Evolutionary conservation across 2,329 filamentous ascomycete genomes (phyloP), one percentile per base, ranked within the genome.

Genomic region (Hypomyces perniciosus): DNA sequence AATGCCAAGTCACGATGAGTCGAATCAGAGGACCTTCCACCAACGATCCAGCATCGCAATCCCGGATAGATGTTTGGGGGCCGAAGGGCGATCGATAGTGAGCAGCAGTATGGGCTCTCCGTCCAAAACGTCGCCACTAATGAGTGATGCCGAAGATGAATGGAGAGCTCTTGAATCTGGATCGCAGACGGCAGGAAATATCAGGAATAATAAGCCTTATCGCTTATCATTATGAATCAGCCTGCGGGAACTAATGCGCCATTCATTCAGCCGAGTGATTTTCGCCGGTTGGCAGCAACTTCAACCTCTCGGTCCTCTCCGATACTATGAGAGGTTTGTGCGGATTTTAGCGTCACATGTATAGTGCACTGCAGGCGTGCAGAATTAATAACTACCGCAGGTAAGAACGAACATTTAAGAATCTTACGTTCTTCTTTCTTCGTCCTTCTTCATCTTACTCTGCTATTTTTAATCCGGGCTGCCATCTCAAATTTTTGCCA

Each of bases 261-360:
- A 12, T 38, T n/a, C n/a, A 38, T 20, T 20, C 35, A 20, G 20
- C 20, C 20, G 35, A n/a, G n/a, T n/a, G 27, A 5, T 31, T 28
- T 13, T n/a, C 37, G 37, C 12, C 9, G 13, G n/a, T 12, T 29
- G 41, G 5, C n/a, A 35, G 8, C 45, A 10, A 42, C 44, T n/a
- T 33, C 34, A 38, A 29, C 49, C 47, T 43, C 38, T 35, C 31
- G 37, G 10, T 4, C 41, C 38, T 46, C 42, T 44, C 45, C 29
- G 33, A 39, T 35, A 20, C 37, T 27, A 33, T 53, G 51, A 38
- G 65, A 65, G 47, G 65, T 66, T 68, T 68, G 65, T 68, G 66
- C 66, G 59, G 61, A 54, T 66, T 67, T 62, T 62, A 59, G 59
- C 53, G 54, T 54, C 56, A 51, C 44, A 51, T 42, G 30, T 44